Conservation (phyloP, 805 yeast species). For the Wickerhamiella lipophila region DNA sequence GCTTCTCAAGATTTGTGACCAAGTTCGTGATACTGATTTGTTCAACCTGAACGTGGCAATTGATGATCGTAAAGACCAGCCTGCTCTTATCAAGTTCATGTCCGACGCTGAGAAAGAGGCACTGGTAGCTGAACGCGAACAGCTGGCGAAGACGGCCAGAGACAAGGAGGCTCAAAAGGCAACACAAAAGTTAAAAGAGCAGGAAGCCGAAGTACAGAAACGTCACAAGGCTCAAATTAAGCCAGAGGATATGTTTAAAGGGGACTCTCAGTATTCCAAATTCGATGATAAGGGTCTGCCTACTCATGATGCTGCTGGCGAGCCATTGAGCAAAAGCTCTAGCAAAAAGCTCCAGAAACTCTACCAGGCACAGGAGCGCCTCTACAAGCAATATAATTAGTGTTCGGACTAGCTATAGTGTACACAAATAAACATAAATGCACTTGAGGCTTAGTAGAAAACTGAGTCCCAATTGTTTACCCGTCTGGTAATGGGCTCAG, state of each 20-base stretch:
- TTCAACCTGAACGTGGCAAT: conserved; percentile 66
- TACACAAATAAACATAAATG: too few relatives aligned
- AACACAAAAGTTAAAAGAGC: conserved; percentile 21
- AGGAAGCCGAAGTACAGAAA: conserved; percentile 40
- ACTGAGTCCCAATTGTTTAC: too few relatives aligned
- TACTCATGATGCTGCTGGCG: conserved; percentile 59
- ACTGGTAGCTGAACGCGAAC: conserved; percentile 42
- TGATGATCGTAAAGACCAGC: conserved; percentile 72
- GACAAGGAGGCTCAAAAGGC: conserved; percentile 48
- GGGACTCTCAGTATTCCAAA: conserved; percentile 43
- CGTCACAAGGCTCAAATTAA: conserved; percentile 59
- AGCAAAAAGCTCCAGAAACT: conserved; percentile 70
- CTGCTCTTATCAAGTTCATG: conserved; percentile 76
- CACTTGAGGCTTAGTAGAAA: too few relatives aligned
- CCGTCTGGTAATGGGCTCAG: too few relatives aligned
- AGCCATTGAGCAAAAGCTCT: conserved; percentile 64
- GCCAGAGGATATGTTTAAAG: conserved; percentile 62
- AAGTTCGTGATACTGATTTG: conserved; percentile 57
- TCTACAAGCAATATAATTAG: conserved; percentile 49
- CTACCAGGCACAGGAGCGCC: conserved; percentile 68
- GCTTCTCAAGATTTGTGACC: conserved; percentile 60
- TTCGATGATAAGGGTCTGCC: conserved; percentile 88
- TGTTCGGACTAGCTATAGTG: neutral
- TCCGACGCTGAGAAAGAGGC: conserved; percentile 56
- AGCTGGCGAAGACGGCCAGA: conserved; percentile 41